phyloP scores from a whole-genome alignment of 2,329 filamentous ascomycete species.

The Sporothrix schenckii region DNA sequence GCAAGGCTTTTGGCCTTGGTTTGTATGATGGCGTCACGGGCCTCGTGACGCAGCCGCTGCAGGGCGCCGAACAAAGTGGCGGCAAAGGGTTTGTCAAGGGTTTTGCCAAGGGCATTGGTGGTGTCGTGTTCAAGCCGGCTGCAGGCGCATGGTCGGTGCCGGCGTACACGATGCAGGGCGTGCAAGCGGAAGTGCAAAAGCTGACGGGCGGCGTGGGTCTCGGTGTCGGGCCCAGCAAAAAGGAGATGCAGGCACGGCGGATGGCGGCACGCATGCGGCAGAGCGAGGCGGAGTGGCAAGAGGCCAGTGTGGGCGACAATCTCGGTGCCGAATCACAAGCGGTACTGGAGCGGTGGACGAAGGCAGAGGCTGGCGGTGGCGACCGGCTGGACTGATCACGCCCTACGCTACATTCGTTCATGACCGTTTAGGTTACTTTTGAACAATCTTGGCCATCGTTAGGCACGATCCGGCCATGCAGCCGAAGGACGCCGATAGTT shows the following conservation, averaged over 20 bases:
- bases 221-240: background rate
- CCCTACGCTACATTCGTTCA: too few species aligned
- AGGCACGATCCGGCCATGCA: too few species aligned
- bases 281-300: conserved; percentile 20
- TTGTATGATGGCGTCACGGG: conserved; percentile 80
- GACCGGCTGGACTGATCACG: background rate
- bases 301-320: background rate
- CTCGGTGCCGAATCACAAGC: background rate
- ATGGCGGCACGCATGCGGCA: conserved; percentile 27
- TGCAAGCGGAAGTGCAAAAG: conserved; percentile 71
- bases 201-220: background rate
- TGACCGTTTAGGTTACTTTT: too few species aligned
- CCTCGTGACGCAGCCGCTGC: conserved; percentile 73
- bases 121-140: conserved; percentile 78
- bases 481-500: too few species aligned
- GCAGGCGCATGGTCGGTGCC: conserved; percentile 74
- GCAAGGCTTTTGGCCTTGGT: conserved; percentile 76
- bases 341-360: conserved; percentile 1
- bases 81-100: conserved; percentile 69
- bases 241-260: conserved; percentile 10
- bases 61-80: conserved; percentile 49
- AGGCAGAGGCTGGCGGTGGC: background rate
- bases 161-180: conserved; percentile 80
- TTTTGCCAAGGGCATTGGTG: conserved; percentile 78
- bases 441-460: too few species aligned